Conservation (phyloP, 202 grass and related monocot species). For the Musa balbisiana region DNA sequence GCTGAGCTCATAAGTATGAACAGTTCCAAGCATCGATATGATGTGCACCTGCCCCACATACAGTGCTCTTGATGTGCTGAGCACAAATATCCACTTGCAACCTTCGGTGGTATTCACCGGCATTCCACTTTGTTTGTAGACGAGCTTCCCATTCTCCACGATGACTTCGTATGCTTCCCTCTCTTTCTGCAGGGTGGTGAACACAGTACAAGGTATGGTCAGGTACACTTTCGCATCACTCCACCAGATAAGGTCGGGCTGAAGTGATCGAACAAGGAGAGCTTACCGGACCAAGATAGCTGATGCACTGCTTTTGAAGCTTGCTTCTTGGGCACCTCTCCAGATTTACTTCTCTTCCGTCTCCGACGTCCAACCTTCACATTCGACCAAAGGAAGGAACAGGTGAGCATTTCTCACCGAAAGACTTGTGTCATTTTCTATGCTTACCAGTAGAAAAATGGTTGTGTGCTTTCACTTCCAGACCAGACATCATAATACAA, state of each 20-base stretch:
- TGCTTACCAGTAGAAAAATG: constrained; percentile 94
- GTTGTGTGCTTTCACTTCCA: constrained; percentile 60
- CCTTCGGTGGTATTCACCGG: constrained; percentile 58
- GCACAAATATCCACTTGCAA: constrained; percentile 95
- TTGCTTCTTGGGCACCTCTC: constrained; percentile 63
- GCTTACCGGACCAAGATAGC: constrained; percentile 83
- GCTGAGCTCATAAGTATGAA: not conserved
- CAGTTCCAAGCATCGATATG: not conserved
- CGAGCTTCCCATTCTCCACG: constrained; percentile 52
- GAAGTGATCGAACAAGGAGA: not conserved
- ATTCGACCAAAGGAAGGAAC: not conserved
- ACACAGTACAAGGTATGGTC: not conserved
- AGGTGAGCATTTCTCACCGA: not conserved
- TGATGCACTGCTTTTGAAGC: constrained; percentile 62
- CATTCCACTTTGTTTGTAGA: constrained; percentile 44
- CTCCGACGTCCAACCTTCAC: constrained; percentile 75
- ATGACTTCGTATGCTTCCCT: constrained; percentile 65
- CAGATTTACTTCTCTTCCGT: constrained; percentile 49
- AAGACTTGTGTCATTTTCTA: not conserved
- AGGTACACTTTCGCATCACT: not conserved
- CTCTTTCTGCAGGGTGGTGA: constrained; percentile 40
- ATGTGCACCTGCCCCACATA: constrained; percentile 62
- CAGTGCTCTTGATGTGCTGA: constrained; percentile 75
- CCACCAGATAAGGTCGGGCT: not conserved
- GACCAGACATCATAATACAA: constrained; percentile 95